Evolutionary conservation across 2,329 filamentous ascomycete genomes (phyloP).

Genomic region (Byssochlamys sp.): DNA sequence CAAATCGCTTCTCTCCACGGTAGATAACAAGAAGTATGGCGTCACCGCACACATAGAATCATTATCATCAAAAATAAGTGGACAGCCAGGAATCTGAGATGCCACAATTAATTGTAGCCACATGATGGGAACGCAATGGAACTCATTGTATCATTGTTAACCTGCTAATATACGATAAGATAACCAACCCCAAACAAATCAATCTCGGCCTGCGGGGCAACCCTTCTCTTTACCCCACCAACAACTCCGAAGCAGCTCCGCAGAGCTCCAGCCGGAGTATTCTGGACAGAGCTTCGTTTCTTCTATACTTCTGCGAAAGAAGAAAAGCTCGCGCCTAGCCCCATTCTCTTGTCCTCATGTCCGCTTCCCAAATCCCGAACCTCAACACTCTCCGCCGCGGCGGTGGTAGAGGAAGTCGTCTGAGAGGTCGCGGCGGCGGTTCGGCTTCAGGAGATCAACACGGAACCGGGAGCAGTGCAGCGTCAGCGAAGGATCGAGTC

Average conservation of each 20-base stretch:
- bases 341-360: conserved; percentile 42
- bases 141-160: too few relatives aligned
- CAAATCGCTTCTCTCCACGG: too few relatives aligned
- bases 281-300: conserved; percentile 8
- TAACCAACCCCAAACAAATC: background rate
- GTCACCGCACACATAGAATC: too few relatives aligned
- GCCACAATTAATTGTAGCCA: too few relatives aligned
- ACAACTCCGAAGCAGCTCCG: conserved; percentile 2
- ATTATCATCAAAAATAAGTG: too few relatives aligned
- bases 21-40: too few relatives aligned
- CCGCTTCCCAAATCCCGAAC: conserved; percentile 68
- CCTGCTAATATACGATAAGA: background rate
- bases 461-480: conserved; percentile 19
- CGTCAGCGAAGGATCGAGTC: conserved; percentile 53
- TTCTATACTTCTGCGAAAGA: conserved; percentile 7
- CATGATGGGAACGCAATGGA: too few relatives aligned
- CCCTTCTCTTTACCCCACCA: background rate
- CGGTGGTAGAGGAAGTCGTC: conserved; percentile 41
- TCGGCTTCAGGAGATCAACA: conserved; percentile 7
- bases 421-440: conserved; percentile 34
- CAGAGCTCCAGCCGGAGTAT: conserved; percentile 10
- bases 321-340: background rate
- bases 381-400: conserved; percentile 52
- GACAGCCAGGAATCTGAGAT: too few relatives aligned
- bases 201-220: background rate